Base-by-base conservation (phyloP, 208 protist genomes). In the Trypanosoma cruzi region DNA sequence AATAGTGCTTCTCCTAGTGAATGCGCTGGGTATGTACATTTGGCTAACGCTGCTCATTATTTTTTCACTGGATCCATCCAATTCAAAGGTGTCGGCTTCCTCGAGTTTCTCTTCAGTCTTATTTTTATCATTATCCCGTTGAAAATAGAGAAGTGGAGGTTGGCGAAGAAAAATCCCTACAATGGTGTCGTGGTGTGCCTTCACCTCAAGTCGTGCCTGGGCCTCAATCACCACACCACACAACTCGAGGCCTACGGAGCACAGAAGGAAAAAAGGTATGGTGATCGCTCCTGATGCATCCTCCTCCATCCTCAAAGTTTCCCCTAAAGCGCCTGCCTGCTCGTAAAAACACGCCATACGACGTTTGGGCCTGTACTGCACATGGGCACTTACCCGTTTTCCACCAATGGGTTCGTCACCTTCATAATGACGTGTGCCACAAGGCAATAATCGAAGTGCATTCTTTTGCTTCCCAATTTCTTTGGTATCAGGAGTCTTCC, bases 261-360 rank as follows among this genome's bases (percentile, higher is more conserved):
- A 75, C 3, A 70, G 57, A 55, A 85, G 64, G 37, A 81, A 79
- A 50, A 85, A 85, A 4, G 80, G 60, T 22, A 80, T 71, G 29
- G 42, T 67, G 2, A 4, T 65, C 0, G n/a, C 36, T 31, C 32
- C 55, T 57, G 24, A 0, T n/a, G 14, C 6, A 3, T 32, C 49
- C 29, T 58, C 18, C 6, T 67, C 37, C 13, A 32, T 54, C 18
- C 22, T 24, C 7, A 29, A 36, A 11, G 20, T 14, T 0, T 7
- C 34, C 7, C 31, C 22, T 4, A 48, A 42, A 13, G 22, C 32
- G n/a, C 44, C 0, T 58, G 34, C 3, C 29, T 49, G 20, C 20
- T 31, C 18, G 13, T 36, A 55, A 49, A 36, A 67, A 54, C 53
- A 52, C 1, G 20, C 20, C 50, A 10, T 22, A 32, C 31, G 66